Percentiles rank a stretch among this genome's conserved stretches.
Conservation (phyloP, 805 yeast species). For the Spathaspora boniae region DNA sequence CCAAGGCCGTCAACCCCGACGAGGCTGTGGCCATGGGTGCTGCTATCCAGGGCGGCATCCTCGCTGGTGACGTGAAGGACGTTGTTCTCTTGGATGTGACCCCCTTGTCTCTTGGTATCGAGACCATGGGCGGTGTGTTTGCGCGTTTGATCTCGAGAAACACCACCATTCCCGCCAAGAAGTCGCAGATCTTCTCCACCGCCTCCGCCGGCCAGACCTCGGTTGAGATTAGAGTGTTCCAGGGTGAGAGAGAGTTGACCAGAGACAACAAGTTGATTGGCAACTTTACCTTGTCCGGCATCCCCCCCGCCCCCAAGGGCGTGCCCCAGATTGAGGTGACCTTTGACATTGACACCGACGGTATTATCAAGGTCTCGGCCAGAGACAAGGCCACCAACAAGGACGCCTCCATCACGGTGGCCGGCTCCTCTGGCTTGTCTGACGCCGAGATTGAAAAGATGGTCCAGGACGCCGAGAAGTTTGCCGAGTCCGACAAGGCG, state of each 20-base stretch:
- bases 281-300: slow-evolving; percentile 92
- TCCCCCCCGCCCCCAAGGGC: slow-evolving; percentile 94
- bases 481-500: slow-evolving; percentile 83
- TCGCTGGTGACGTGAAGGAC: slow-evolving; percentile 92
- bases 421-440: slow-evolving; percentile 91
- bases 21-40: slow-evolving; percentile 97
- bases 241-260: slow-evolving; percentile 98
- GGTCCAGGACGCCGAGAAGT: slow-evolving; percentile 88
- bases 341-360: slow-evolving; percentile 95
- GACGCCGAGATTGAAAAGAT: slow-evolving; percentile 87
- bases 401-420: slow-evolving; percentile 93
- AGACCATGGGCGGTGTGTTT: slow-evolving; percentile 97
- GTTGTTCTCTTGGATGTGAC: slow-evolving; percentile 87
- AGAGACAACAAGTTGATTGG: slow-evolving; percentile 97
- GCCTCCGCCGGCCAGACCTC: slow-evolving; percentile 96
- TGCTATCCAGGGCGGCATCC: slow-evolving; percentile 95
- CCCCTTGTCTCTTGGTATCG: slow-evolving; percentile 90
- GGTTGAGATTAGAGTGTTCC: slow-evolving; percentile 97
- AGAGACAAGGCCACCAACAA: slow-evolving; percentile 90
- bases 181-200: slow-evolving; percentile 93
- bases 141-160: slow-evolving; percentile 87
- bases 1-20: slow-evolving; percentile 91
- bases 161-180: slow-evolving; percentile 96
- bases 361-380: slow-evolving; percentile 93
- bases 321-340: slow-evolving; percentile 93